Evolutionary conservation across 1,139 yeast genomes (phyloP).

Genomic region (Pichia sp.): DNA sequence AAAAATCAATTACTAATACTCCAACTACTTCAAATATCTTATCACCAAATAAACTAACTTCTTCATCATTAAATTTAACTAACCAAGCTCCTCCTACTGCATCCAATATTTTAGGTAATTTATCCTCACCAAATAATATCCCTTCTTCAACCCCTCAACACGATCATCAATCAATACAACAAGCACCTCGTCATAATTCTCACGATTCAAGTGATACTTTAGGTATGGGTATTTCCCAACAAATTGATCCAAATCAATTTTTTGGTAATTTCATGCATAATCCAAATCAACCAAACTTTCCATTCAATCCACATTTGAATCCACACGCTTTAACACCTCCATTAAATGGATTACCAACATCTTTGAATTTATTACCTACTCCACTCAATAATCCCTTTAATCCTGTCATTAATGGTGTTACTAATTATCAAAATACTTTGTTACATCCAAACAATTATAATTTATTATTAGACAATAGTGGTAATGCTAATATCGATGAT

Average conservation of each 20-base stretch:
- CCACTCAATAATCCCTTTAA: slow-evolving; percentile 7
- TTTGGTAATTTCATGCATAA: slow-evolving; percentile 10
- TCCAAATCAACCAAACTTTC: slow-evolving; percentile 4
- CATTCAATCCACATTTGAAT: slow-evolving; percentile 4
- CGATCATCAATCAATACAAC: too few species aligned
- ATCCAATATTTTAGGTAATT: slow-evolving; percentile 24
- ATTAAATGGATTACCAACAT: slow-evolving; percentile 8
- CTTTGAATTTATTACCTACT: slow-evolving; percentile 7
- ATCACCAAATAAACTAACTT: slow-evolving; percentile 11
- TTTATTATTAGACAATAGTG: neutral
- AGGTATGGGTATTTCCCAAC: slow-evolving; percentile 22
- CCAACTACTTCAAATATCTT: slow-evolving; percentile 9
- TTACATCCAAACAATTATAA: neutral
- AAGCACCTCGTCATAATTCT: slow-evolving; percentile 13
- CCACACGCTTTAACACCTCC: slow-evolving; percentile 5
- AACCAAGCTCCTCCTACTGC: slow-evolving; percentile 18
- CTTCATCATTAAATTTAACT: neutral
- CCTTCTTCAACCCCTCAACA: too few species aligned
- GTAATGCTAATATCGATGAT: neutral
- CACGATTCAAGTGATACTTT: slow-evolving; percentile 23
- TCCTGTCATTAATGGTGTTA: neutral
- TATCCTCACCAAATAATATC: slow-evolving; percentile 17
- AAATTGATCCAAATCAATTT: slow-evolving; percentile 9
- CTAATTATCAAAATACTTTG: slow-evolving; percentile 2
- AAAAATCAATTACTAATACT: slow-evolving; percentile 10